These are phyloP conservation scores for Cardamine occulta DNA, from an alignment of 345 rosid genomes.

Conservation along the genomic window DNA sequence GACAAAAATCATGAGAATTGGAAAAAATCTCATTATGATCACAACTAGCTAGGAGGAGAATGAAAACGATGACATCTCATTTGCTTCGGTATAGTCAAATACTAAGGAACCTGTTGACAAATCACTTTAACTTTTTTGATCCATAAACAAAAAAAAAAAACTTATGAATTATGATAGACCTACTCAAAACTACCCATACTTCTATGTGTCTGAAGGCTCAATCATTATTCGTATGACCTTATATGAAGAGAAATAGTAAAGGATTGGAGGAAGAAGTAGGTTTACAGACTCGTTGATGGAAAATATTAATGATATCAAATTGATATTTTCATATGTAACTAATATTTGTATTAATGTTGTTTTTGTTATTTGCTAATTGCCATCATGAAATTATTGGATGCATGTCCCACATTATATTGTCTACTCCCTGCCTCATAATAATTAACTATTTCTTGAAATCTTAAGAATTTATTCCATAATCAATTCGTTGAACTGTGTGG, in stretches of 20 bases:
- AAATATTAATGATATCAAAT: not conserved
- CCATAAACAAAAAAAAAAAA: no score
- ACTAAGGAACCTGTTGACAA: no score
- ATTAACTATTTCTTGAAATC: conserved; percentile 20
- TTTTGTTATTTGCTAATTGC: conserved; percentile 9
- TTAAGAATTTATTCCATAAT: conserved; percentile 31
- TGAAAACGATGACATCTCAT: no score
- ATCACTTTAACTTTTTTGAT: no score
- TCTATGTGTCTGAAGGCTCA: not conserved
- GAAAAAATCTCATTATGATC: no score
- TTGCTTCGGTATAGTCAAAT: no score
- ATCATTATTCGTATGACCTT: not conserved
- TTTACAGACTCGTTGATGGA: not conserved
- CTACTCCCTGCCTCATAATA: not conserved
- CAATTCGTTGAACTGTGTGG: conserved; percentile 1
- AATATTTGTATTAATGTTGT: not conserved
- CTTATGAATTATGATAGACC: not conserved
- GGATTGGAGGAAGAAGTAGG: not conserved
- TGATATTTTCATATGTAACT: not conserved
- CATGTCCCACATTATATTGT: conserved; percentile 25
- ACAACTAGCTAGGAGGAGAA: no score
- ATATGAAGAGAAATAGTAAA: not conserved
- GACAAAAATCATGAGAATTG: no score
- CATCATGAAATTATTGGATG: conserved; percentile 20
- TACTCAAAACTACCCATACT: not conserved